Percentiles rank a stretch among this genome's conserved stretches.
phyloP scores from a whole-genome alignment of 2,329 filamentous ascomycete species.

The Moelleriella libera region DNA sequence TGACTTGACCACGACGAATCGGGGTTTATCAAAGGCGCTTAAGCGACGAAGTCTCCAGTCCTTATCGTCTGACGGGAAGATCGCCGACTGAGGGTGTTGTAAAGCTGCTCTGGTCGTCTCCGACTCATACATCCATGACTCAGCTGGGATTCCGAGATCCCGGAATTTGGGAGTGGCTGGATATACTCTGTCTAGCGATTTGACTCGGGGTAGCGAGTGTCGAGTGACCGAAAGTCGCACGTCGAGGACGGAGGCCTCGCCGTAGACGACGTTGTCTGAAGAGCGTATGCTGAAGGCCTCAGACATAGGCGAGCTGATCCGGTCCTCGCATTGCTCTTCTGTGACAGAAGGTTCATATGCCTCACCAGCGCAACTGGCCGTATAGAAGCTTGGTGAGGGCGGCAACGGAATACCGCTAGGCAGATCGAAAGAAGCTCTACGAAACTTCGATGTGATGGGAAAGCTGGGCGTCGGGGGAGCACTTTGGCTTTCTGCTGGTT shows the following conservation, averaged over 20 bases:
- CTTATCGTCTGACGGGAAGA: constrained; percentile 10
- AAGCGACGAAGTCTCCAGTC: constrained; percentile 9
- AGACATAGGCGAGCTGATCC: constrained; percentile 16
- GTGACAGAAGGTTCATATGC: constrained; percentile 10
- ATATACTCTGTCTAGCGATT: constrained; percentile 23
- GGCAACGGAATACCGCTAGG: constrained; percentile 8
- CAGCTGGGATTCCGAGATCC: constrained; percentile 15
- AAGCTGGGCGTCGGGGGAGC: constrained; percentile 12
- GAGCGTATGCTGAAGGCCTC: constrained; percentile 19
- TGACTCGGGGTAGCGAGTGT: constrained; percentile 15
- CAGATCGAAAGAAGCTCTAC: constrained; percentile 8
- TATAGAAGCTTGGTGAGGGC: constrained; percentile 9
- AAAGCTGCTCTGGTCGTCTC: constrained; percentile 5
- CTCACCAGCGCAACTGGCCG: constrained; percentile 22
- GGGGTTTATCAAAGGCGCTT: constrained; percentile 13
- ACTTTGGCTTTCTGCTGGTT: constrained; percentile 5
- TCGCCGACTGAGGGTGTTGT: constrained; percentile 13
- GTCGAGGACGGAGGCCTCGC: constrained; percentile 24
- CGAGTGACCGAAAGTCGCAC: constrained; percentile 14
- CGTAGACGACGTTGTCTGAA: constrained; percentile 22
- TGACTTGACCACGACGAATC: constrained; percentile 14
- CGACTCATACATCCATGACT: constrained; percentile 8
- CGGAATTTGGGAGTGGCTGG: constrained; percentile 15
- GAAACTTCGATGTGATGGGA: constrained; percentile 5
- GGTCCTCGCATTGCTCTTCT: constrained; percentile 8